Percentiles rank a stretch among this genome's conserved stretches.
phyloP scores from a whole-genome alignment of 805 yeast species.

The Suhomyces xylopsoci region DNA sequence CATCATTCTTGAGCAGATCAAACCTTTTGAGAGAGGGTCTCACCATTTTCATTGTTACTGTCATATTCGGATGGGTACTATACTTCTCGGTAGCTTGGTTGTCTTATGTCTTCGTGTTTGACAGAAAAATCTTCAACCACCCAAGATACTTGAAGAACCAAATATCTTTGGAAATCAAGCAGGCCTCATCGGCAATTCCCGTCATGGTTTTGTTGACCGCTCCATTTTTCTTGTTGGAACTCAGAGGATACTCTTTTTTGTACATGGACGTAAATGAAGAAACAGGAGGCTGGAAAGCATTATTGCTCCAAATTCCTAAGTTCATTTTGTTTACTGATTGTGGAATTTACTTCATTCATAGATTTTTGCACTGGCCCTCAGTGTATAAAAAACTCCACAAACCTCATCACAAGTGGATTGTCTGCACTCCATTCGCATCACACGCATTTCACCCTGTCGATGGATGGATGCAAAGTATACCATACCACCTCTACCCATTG shows the following conservation, averaged over 20 bases:
- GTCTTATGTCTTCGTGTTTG: constrained; percentile 79
- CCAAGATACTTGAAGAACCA: constrained; percentile 95
- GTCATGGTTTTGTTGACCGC: constrained; percentile 80
- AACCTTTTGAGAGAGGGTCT: constrained; percentile 68
- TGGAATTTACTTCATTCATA: constrained; percentile 86
- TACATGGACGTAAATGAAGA: constrained; percentile 63
- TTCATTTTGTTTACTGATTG: constrained; percentile 93
- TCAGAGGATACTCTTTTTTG: constrained; percentile 77
- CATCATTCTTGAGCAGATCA: constrained; percentile 70
- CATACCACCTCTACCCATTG: constrained; percentile 91
- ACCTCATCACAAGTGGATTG: constrained; percentile 99
- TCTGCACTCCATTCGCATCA: constrained; percentile 96
- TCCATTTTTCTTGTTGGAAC: constrained; percentile 86
- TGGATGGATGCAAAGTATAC: constrained; percentile 88
- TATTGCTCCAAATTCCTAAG: constrained; percentile 64
- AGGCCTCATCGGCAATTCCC: constrained; percentile 82
- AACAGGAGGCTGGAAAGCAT: constrained; percentile 65
- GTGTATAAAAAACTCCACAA: constrained; percentile 87
- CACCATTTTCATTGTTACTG: constrained; percentile 64
- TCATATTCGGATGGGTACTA: constrained; percentile 82
- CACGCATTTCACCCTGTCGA: constrained; percentile 99
- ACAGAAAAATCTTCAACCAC: constrained; percentile 87
- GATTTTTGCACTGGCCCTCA: constrained; percentile 89
- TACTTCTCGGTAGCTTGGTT: constrained; percentile 72
- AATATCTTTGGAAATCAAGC: constrained; percentile 75